phyloP scores from a whole-genome alignment of 306 rosid genomes.

The Cicer bijugum region DNA sequence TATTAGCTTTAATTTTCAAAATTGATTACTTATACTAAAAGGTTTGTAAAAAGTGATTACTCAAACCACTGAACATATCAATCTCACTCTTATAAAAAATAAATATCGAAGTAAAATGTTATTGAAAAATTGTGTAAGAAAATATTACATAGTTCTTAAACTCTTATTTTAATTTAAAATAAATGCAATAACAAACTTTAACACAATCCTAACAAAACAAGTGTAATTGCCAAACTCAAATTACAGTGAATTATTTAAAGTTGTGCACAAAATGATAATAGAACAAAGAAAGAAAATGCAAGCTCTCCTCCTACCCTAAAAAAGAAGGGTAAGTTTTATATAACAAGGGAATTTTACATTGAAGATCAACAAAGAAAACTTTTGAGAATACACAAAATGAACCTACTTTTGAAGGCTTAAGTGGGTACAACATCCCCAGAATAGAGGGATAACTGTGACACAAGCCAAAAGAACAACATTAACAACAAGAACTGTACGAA shows the following conservation, averaged over 20 bases:
- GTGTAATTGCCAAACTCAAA: slow-evolving; percentile 35
- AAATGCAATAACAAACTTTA: background rate
- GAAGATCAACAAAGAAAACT: slow-evolving; percentile 43
- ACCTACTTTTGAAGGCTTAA: slow-evolving; percentile 48
- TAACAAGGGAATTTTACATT: slow-evolving; percentile 50
- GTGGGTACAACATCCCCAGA: slow-evolving; percentile 77
- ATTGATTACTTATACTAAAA: too few species aligned
- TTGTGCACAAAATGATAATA: slow-evolving; percentile 42
- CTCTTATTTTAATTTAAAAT: background rate
- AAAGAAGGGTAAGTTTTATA: slow-evolving; percentile 44
- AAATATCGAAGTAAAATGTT: too few species aligned
- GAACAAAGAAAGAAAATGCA: slow-evolving; percentile 42
- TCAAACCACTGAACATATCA: too few species aligned
- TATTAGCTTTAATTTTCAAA: too few species aligned
- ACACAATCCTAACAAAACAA: slow-evolving; percentile 1
- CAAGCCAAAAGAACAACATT: slow-evolving; percentile 55
- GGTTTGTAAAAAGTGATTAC: too few species aligned
- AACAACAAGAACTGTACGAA: slow-evolving; percentile 61
- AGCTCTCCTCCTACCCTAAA: slow-evolving; percentile 35
- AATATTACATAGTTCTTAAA: too few species aligned
- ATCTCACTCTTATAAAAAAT: too few species aligned
- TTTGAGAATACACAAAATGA: slow-evolving; percentile 50
- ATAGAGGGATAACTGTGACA: slow-evolving; percentile 55
- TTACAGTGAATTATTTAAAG: slow-evolving; percentile 33
- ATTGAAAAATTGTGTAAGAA: too few species aligned